These are phyloP conservation scores for Daedaleopsis nitida DNA, from an alignment of 768 basidiomycete species.

Conservation along the genomic window DNA sequence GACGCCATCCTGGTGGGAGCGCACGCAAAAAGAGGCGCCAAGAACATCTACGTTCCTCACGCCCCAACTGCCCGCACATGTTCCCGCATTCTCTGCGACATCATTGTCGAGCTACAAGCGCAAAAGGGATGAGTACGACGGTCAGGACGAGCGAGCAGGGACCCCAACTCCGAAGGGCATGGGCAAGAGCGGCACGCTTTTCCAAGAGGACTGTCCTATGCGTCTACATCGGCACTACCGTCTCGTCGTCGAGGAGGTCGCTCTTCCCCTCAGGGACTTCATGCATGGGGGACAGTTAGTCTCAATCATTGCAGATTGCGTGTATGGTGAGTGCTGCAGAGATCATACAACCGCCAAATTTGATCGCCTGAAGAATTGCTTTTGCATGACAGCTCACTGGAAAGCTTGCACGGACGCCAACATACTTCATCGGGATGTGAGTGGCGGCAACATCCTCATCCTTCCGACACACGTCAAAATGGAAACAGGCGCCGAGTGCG, in stretches of 20 bases:
- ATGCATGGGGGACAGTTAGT: not conserved
- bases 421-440: not conserved
- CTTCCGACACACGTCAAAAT: not conserved
- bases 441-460: slow-evolving; percentile 5
- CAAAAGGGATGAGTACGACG: not conserved
- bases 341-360: not conserved
- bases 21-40: not conserved
- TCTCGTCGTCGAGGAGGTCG: slow-evolving; percentile 1
- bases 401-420: not conserved
- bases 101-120: not conserved
- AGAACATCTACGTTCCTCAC: not conserved
- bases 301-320: not conserved
- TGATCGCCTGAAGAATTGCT: no score
- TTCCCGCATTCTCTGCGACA: not conserved
- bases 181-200: not conserved
- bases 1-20: not conserved
- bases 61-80: not conserved
- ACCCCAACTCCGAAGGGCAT: not conserved
- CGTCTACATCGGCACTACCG: slow-evolving; percentile 4
- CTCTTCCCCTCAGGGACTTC: not conserved
- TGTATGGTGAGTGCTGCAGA: not conserved
- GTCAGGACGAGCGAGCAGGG: not conserved
- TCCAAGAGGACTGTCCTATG: not conserved
- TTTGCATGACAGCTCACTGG: not conserved
- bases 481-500: not conserved